Percentiles rank a stretch among this genome's conserved stretches.
phyloP scores from a whole-genome alignment of 495 filamentous ascomycete species.

The Trichoderma reesei region DNA sequence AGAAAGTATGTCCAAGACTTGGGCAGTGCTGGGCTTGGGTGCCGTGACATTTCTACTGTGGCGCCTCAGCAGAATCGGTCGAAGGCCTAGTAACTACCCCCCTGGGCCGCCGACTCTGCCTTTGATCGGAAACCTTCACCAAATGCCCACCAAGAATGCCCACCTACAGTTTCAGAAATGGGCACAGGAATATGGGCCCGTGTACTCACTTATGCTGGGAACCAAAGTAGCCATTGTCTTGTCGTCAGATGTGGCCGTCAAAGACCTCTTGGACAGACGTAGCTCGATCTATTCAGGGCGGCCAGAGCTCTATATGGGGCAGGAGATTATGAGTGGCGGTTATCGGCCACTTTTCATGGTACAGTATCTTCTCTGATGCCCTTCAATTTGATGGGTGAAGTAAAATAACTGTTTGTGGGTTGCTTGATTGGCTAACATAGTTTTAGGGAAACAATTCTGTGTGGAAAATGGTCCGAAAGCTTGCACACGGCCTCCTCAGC shows the following conservation, averaged over 20 bases:
- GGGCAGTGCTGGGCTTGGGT: not conserved
- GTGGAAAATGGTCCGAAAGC: conserved; percentile 35
- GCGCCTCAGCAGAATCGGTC: conserved; percentile 17
- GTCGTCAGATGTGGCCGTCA: conserved; percentile 26
- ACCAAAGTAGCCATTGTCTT: conserved; percentile 27
- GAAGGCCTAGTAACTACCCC: conserved; percentile 17
- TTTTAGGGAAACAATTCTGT: not conserved
- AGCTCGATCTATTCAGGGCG: conserved; percentile 29
- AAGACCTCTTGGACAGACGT: conserved; percentile 30
- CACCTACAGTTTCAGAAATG: conserved; percentile 31
- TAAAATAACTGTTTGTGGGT: not conserved
- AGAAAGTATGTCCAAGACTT: not conserved
- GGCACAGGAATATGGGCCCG: conserved; percentile 29
- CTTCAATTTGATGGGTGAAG: not conserved
- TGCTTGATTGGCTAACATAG: not conserved
- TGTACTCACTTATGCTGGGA: conserved; percentile 33
- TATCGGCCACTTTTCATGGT: conserved; percentile 27
- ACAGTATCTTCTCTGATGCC: not conserved
- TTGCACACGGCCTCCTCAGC: conserved; percentile 37
- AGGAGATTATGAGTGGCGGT: conserved; percentile 25
- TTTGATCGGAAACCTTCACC: conserved; percentile 14
- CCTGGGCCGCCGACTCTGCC: conserved; percentile 23
- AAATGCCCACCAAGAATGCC: conserved; percentile 23
- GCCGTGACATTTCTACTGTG: conserved; percentile 13
- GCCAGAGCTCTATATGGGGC: conserved; percentile 27